phyloP scores from a whole-genome alignment of 345 rosid species.

The Eucalyptus curtisii region DNA sequence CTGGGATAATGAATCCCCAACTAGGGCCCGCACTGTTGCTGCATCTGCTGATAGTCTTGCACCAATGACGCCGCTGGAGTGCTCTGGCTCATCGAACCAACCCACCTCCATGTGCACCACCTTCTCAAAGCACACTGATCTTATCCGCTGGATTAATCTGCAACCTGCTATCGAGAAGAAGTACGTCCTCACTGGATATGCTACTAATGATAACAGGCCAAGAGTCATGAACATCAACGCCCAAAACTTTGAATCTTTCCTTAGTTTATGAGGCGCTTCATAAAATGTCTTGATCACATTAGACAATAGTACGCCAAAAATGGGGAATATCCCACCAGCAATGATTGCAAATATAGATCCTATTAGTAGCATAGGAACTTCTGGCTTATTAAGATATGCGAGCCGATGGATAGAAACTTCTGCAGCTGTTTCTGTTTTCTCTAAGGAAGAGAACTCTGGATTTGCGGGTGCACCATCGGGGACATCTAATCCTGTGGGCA shows the following conservation, averaged over 20 bases:
- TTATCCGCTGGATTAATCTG: conserved; percentile 50
- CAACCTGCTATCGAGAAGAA: conserved; percentile 67
- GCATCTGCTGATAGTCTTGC: conserved; percentile 86
- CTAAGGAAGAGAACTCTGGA: conserved; percentile 2
- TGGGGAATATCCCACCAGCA: conserved; percentile 50
- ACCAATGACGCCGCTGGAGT: conserved; percentile 79
- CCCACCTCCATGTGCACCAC: conserved; percentile 77
- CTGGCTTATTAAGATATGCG: conserved; percentile 72
- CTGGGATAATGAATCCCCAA: conserved; percentile 72
- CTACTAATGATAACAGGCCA: conserved; percentile 44
- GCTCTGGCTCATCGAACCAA: conserved; percentile 72
- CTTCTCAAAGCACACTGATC: conserved; percentile 74
- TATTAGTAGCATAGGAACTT: conserved; percentile 43
- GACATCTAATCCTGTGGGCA: conserved; percentile 26
- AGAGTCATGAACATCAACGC: conserved; percentile 45
- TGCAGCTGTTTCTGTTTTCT: conserved; percentile 5
- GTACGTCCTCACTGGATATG: conserved; percentile 31
- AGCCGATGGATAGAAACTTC: conserved; percentile 45
- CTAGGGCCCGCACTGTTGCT: conserved; percentile 55
- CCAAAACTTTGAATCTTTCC: conserved; percentile 60
- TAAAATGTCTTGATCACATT: conserved; percentile 40
- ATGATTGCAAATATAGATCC: conserved; percentile 45
- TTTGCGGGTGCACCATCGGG: conserved; percentile 12
- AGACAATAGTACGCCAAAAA: conserved; percentile 46
- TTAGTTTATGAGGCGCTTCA: conserved; percentile 46